Evolutionary conservation across 139 green algal genomes (phyloP).

Genomic region (Chlamydomonas urium): DNA sequence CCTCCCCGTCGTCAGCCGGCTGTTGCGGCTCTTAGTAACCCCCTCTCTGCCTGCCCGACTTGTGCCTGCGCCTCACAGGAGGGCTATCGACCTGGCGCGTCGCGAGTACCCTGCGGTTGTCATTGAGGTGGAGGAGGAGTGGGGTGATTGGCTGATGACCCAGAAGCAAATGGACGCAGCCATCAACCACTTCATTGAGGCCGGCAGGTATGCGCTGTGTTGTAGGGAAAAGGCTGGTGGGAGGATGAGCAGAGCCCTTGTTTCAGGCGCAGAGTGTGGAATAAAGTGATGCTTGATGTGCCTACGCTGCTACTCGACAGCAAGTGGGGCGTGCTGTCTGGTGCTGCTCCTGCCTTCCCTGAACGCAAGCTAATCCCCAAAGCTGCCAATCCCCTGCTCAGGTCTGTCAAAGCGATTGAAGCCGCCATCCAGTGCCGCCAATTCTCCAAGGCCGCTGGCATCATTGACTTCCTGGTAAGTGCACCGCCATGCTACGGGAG

Average conservation of each 20-base stretch:
- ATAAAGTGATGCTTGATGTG: too few relatives aligned
- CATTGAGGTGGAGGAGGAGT: conserved; percentile 70
- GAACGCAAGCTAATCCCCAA: too few relatives aligned
- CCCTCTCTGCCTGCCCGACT: too few relatives aligned
- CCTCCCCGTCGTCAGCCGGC: too few relatives aligned
- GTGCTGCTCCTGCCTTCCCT: not conserved
- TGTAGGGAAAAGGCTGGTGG: too few relatives aligned
- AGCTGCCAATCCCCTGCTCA: too few relatives aligned
- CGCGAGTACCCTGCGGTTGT: conserved; percentile 31
- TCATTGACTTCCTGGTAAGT: conserved; percentile 59
- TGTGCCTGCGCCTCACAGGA: conserved; percentile 21
- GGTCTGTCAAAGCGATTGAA: conserved; percentile 70
- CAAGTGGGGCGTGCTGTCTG: too few relatives aligned
- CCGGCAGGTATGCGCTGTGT: too few relatives aligned
- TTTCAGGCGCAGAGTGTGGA: too few relatives aligned
- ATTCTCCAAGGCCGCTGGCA: conserved; percentile 69
- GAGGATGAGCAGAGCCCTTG: too few relatives aligned
- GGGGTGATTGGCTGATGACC: conserved; percentile 74
- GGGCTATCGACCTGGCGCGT: conserved; percentile 52
- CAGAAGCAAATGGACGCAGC: conserved; percentile 73
- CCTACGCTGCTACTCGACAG: too few relatives aligned
- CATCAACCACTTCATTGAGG: conserved; percentile 85
- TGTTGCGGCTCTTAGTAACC: too few relatives aligned
- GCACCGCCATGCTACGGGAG: not conserved
- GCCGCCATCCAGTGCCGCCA: conserved; percentile 69